Evolutionary conservation across 23 red algal species (phyloP), one percentile per base, ranked within the genome.

Genomic region (Cyanidiococcus yangmingshanensis): DNA sequence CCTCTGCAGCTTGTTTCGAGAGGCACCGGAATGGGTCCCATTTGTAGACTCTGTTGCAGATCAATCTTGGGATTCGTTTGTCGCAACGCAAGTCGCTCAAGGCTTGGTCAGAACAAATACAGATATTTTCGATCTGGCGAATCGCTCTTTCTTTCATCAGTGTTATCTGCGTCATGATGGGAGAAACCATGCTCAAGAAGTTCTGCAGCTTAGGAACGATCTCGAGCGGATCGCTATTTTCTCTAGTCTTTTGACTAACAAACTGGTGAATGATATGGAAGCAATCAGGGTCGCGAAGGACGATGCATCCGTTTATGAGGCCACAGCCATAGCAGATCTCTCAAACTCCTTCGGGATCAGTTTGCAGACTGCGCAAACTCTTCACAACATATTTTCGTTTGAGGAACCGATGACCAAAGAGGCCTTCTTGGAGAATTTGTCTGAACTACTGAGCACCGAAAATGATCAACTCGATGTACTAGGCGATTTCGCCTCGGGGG

Each of bases 11-110:
- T 21, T 54, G 45, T 15, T 54, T 7, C 45, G 21, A 21, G 12
- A 15, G 45, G 12, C 45, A 21, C 12, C 45, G 45, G 21, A 54
- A 15, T 54, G 45, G 45, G 12, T 21, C 21, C 45, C 45, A 54
- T 7, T 54, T 21, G 21, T 54, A 54, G 45, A 54, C 45, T 54
- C 45, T 54, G 45, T 54, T 21, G 45, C 45, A 15, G 45, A 54
- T 54, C 45, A 15, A 54, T 54, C 21, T 21, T 54, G 45, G 45
- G 45, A 78, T 36, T 78, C 18, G n/a, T 78, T 76, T 40, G 37
- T 29, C 2, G 39, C 37, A 2, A 25, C 1, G 29, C 2, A 3
- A 1, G 1, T 76, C 29, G 1, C 2, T 27, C 50, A 32, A 34
- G 68, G 57, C 33, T 12, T 21, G 21, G 2, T 78, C 1, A 38